A percentile compares a stretch with the other conserved stretches of the same genome.
Conservation (phyloP, 306 rosid genomes). For the Neltuma alba region DNA sequence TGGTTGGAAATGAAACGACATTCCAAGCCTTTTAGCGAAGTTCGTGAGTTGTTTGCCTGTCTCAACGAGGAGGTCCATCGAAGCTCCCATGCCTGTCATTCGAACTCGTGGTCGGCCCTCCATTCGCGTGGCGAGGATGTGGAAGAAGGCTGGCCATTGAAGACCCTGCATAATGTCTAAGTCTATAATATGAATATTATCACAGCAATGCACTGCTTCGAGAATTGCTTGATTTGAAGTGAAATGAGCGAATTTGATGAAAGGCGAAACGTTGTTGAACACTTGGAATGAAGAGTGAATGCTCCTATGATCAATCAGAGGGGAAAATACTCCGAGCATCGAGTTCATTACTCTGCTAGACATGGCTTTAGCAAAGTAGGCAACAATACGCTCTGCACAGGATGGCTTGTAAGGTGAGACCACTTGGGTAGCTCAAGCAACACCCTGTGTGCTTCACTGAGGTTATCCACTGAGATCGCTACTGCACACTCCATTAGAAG, state of each 20-base stretch:
- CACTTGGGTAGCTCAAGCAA: constrained; percentile 70
- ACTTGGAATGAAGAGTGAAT: constrained; percentile 68
- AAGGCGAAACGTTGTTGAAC: constrained; percentile 76
- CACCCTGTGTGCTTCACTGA: constrained; percentile 69
- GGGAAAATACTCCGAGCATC: constrained; percentile 62
- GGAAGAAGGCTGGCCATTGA: constrained; percentile 92
- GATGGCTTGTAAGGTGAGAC: constrained; percentile 77
- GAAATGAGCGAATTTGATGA: constrained; percentile 85
- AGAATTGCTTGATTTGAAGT: constrained; percentile 90
- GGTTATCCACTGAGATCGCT: constrained; percentile 78
- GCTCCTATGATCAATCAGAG: constrained; percentile 57
- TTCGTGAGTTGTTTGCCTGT: constrained; percentile 71
- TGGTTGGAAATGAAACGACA: constrained; percentile 70
- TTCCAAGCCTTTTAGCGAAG: constrained; percentile 66
- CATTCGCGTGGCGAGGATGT: constrained; percentile 65
- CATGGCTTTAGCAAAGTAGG: constrained; percentile 85
- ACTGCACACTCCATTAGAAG: constrained; percentile 81
- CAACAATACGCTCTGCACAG: constrained; percentile 79
- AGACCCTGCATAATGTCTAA: constrained; percentile 91
- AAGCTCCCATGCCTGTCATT: constrained; percentile 70
- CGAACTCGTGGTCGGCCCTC: constrained; percentile 69
- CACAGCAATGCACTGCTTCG: constrained; percentile 62
- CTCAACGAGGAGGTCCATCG: constrained; percentile 65
- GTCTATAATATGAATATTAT: constrained; percentile 69
- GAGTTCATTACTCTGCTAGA: constrained; percentile 72